Evolutionary conservation across 108 stramenopile species (phyloP).

Genomic region (Parietichytrium sp.): DNA sequence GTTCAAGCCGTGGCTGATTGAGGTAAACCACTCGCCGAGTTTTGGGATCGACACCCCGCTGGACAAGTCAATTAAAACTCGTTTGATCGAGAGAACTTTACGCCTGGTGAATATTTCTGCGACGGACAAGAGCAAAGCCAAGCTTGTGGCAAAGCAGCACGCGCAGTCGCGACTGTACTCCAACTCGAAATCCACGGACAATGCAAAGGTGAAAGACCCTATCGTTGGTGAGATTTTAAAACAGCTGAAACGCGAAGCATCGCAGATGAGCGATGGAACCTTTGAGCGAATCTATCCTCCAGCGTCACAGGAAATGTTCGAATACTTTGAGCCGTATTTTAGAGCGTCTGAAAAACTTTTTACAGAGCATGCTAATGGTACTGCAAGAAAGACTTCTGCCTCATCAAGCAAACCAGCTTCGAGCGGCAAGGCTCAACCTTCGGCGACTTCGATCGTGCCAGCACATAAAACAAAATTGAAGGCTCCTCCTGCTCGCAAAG

Average conservation of each 20-base stretch:
- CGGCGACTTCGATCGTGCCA: too few relatives aligned
- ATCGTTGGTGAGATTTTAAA: background rate
- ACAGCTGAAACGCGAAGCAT: background rate
- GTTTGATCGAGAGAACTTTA: conserved; percentile 40
- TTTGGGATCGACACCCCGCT: conserved; percentile 63
- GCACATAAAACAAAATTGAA: too few relatives aligned
- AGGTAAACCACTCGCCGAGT: conserved; percentile 73
- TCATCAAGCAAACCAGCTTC: too few relatives aligned
- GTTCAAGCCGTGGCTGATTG: conserved; percentile 77
- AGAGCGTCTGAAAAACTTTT: background rate
- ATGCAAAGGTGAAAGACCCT: background rate
- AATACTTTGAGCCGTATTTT: conserved; percentile 5
- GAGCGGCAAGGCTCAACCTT: too few relatives aligned
- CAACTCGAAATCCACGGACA: background rate
- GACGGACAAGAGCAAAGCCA: background rate
- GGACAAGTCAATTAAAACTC: conserved; percentile 53
- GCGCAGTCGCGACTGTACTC: conserved; percentile 3
- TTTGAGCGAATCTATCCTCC: conserved; percentile 6
- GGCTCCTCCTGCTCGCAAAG: too few relatives aligned
- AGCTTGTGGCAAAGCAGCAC: background rate
- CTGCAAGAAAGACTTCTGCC: too few relatives aligned
- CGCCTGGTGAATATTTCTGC: background rate
- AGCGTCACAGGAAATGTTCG: background rate
- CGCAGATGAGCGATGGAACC: background rate
- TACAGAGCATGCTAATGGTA: too few relatives aligned